Evolutionary conservation across 805 yeast species (phyloP), one percentile per base, ranked within the genome.

Genomic region (Spathaspora hagerdaliae): DNA sequence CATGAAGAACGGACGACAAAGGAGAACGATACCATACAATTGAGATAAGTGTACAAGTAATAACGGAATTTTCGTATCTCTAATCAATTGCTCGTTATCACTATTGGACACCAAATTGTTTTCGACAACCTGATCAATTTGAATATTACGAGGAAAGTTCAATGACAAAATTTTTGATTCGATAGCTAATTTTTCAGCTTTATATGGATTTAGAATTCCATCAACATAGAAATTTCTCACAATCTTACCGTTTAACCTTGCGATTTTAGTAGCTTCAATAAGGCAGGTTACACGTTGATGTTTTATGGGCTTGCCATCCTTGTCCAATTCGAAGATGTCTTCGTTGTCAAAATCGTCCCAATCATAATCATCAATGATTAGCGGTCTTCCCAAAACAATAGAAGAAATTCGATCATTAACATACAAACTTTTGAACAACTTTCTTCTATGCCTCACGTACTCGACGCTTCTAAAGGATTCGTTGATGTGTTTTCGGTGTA

Each of bases 1-100:
- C 50, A 69, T 63, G 55, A 68, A 69, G 45, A 71, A 72, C 7
- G 78, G 77, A 19, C 73, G 57, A 36, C 73, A 58, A n/a, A 74
- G 52, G 27, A 72, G 43, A 19, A 67, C 54, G 9, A 69, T 62
- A 0, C 65, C 67, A 48, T 61, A 61, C 13, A 72, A 53, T 38
- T 71, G 67, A 6, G 61, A 56, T 6, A 69, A 52, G 51, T 73
- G 73, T 3, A 70, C 27, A 6, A 41, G 55, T 2, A 67, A 46
- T 32, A 48, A 43, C 2, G 45, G 46, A 26, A 69, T 51, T 6
- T 63, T 50, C 27, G 59, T 53, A 44, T 59, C 55, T 6, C 44
- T n/a, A 12, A 34, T 35, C 36, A 24, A 27, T 11, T 9, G 40
- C 3, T n/a, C 24, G 14, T 26, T 32, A 27, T 34, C 36, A 2